phyloP scores from a whole-genome alignment of 768 basidiomycete species.

The Tulasnella sp. region DNA sequence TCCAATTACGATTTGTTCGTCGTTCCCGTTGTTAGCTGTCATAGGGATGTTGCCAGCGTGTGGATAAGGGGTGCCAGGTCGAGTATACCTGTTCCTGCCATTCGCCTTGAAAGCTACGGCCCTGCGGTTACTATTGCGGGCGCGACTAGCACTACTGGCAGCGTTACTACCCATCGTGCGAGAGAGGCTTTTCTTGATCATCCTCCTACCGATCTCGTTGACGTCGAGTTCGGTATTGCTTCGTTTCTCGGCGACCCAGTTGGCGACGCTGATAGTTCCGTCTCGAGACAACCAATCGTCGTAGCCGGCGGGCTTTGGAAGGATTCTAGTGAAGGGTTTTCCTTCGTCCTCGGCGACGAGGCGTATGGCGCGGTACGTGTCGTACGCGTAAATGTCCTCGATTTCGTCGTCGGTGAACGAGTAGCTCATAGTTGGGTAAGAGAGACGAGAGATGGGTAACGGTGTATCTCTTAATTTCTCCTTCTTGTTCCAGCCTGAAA shows the following conservation, averaged over 20 bases:
- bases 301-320: not conserved
- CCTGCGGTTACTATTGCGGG: not conserved
- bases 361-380: not conserved
- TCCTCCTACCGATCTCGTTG: not conserved
- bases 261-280: not conserved
- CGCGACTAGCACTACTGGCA: not conserved
- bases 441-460: no score
- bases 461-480: no score
- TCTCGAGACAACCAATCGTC: not conserved
- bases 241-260: not conserved
- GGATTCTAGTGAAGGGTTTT: not conserved
- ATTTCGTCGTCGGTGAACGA: not conserved
- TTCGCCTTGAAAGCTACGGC: not conserved
- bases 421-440: no score
- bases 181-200: not conserved
- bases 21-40: no score
- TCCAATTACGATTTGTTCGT: no score
- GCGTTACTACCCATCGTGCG: not conserved
- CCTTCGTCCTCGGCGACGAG: conserved; percentile 2
- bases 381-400: not conserved
- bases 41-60: not conserved
- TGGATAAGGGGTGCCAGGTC: not conserved
- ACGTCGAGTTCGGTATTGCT: not conserved
- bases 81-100: not conserved
- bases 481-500: not conserved